phyloP scores from a whole-genome alignment of 139 green algal species.

The Chlamydomonas sp. region DNA sequence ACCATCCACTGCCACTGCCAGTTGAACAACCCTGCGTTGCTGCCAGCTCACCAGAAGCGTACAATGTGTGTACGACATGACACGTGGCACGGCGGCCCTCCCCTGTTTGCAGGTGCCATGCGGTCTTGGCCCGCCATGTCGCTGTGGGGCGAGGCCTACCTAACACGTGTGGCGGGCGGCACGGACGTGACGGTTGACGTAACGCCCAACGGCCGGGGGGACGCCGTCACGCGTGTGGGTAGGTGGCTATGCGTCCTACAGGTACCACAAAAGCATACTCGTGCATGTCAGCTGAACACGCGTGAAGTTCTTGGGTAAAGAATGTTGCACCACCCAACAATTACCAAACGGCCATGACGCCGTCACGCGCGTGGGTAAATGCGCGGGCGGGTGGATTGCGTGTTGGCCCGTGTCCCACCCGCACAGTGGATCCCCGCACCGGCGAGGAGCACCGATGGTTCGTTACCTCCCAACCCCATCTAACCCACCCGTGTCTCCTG shows the following conservation, averaged over 20 bases:
- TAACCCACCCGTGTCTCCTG: neutral
- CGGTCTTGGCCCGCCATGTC: conserved; percentile 39
- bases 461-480: conserved; percentile 36
- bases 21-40: neutral
- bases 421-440: neutral
- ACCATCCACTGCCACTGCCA: neutral
- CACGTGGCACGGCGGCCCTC: neutral
- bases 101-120: conserved; percentile 12
- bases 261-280: neutral
- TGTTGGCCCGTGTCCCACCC: neutral
- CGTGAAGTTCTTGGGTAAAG: neutral
- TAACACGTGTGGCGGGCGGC: conserved; percentile 6
- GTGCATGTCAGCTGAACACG: neutral
- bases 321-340: neutral
- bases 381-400: neutral
- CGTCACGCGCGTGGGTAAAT: neutral
- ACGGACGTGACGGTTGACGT: conserved; percentile 50
- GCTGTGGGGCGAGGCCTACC: conserved; percentile 36
- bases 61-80: neutral
- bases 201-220: conserved; percentile 59
- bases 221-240: conserved; percentile 45
- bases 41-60: too few species aligned
- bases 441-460: conserved; percentile 41
- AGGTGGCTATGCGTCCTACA: neutral
- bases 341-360: neutral